Percentiles rank a stretch among this genome's conserved stretches.
phyloP scores from a whole-genome alignment of 139 green algal genomes.

The Tetraselmis striata region DNA sequence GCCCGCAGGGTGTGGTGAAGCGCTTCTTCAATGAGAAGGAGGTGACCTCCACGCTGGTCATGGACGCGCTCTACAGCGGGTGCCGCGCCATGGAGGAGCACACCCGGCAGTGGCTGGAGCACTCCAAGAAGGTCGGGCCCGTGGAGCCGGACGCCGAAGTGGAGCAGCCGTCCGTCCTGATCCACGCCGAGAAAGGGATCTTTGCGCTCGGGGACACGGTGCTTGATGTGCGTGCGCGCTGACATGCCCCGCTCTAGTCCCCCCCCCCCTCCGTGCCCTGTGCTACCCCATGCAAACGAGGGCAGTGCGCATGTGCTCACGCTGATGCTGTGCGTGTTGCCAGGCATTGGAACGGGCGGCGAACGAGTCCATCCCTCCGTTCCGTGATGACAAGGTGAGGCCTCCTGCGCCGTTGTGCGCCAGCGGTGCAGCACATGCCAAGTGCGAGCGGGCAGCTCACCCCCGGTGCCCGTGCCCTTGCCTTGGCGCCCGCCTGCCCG shows the following conservation, averaged over 20 bases:
- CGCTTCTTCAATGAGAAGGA: conserved; percentile 99
- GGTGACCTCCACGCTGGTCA: conserved; percentile 95
- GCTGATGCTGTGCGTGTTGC: no score
- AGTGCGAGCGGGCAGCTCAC: no score
- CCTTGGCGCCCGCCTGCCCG: no score
- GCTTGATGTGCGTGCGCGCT: conserved; percentile 9
- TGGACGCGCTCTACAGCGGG: conserved; percentile 91
- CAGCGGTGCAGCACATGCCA: no score
- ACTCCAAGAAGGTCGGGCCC: not conserved
- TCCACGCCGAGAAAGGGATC: conserved; percentile 21
- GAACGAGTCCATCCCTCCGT: conserved; percentile 20
- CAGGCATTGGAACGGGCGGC: conserved; percentile 9
- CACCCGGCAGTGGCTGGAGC: conserved; percentile 18
- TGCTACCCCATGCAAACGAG: no score
- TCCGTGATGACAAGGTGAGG: conserved; percentile 15
- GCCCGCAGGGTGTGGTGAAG: conserved; percentile 84
- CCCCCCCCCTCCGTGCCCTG: no score
- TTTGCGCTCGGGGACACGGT: conserved; percentile 33
- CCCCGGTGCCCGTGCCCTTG: no score
- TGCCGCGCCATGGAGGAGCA: conserved; percentile 74
- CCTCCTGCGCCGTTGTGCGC: no score
- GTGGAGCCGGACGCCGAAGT: not conserved
- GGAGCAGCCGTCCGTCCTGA: conserved; percentile 16
- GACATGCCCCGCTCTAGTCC: no score
- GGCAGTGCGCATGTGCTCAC: no score